These are phyloP conservation scores for Xerocomus nothofagi DNA, from an alignment of 1,284 basidiomycete species.

Conservation along the genomic window DNA sequence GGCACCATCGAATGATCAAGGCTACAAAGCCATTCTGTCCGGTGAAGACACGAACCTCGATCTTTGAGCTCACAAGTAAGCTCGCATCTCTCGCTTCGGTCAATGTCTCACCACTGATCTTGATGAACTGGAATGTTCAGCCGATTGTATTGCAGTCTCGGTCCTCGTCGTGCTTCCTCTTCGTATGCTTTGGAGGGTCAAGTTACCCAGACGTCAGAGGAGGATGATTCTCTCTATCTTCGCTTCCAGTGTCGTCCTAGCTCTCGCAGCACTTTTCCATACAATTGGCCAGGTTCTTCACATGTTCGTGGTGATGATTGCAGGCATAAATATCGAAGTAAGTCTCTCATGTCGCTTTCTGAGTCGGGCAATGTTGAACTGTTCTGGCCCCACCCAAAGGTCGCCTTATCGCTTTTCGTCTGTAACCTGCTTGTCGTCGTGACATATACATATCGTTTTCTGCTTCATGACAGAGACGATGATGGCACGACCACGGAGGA, in stretches of 20 bases:
- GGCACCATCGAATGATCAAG: conserved; percentile 8
- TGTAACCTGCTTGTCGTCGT: conserved; percentile 33
- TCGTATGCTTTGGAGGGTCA: conserved; percentile 26
- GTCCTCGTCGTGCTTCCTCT: conserved; percentile 25
- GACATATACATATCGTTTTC: conserved; percentile 21
- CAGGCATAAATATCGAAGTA: conserved; percentile 23
- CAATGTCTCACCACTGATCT: not conserved
- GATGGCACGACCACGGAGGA: not conserved
- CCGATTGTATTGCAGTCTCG: conserved; percentile 20
- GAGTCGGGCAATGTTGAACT: not conserved
- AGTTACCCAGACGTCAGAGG: conserved; percentile 20
- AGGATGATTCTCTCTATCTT: conserved; percentile 31
- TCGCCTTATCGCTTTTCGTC: conserved; percentile 21
- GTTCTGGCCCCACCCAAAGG: conserved; percentile 2
- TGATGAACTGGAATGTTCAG: not conserved
- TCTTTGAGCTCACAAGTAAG: conserved; percentile 18
- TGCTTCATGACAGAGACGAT: conserved; percentile 1
- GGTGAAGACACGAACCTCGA: not conserved
- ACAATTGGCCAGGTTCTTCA: conserved; percentile 15
- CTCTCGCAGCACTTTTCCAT: conserved; percentile 23
- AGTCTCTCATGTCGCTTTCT: not conserved
- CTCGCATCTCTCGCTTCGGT: not conserved
- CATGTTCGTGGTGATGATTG: conserved; percentile 2
- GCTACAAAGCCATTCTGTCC: conserved; percentile 4
- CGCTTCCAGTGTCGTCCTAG: conserved; percentile 23